Evolutionary conservation across 495 filamentous ascomycete species (phyloP), one percentile per base, ranked within the genome.

Genomic region (Hypoxylon subgilvum): DNA sequence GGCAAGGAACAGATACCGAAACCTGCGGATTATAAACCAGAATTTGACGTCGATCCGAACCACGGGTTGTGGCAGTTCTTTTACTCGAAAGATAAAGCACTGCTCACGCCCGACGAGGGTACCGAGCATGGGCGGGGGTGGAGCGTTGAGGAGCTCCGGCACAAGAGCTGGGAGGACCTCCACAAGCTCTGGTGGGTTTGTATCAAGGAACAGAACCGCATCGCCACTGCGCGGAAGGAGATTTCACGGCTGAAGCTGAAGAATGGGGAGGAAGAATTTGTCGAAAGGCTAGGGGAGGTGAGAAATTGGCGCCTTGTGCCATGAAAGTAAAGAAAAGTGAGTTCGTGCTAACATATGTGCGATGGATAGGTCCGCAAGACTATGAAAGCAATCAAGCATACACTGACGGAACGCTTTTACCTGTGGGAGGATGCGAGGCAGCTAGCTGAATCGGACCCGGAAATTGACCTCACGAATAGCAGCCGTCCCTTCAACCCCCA

Each of bases 1-100:
- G 84, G 82, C 39, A 88, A 88, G 70, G 81, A 86, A 53, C 78
- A 84, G 35, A 74, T 96, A 50, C 94, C 94, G 9, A 74, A 83
- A 66, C 94, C 94, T 7, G 85, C 88, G 7, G 75, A 74, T 46
- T 81, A 72, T 65, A 73, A 69, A 57, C 77, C 76, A 6, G 74
- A 81, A 51, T 53, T 86, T 30, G 65, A 79, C 50, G 80, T 84
- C 12, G 88, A 88, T 67, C 78, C 81, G 5, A 72, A 94, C 51
- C 94, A 99, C 74, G 92, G 90, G 28, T 86, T 99, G n/a, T 97
- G 88, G 88, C 86, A 81, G 0, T 99, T 99, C 75, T 97, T 99
- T 74, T 82, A 84, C 54, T 73, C 77, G 41, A 79, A 86, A 45
- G 81, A 79, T 40, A 81, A 82, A 61, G 72, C 85, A 12, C 67